Evolutionary conservation across 129 eudicot species (phyloP), one percentile per base, ranked within the genome.

Genomic region (Helichrysum umbraculigerum): DNA sequence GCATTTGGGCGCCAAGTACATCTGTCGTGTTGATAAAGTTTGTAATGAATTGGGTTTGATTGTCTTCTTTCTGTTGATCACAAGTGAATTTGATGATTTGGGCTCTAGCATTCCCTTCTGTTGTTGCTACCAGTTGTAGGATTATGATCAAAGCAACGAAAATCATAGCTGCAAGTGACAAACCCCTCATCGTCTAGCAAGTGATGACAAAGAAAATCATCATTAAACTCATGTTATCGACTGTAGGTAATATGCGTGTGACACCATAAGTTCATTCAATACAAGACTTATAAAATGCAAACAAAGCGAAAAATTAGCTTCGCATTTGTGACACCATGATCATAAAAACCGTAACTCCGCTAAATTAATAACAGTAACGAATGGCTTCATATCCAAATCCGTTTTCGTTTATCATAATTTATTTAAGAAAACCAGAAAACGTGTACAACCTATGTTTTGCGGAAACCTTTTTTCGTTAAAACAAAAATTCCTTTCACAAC

Each of bases 11-110:
- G 65, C 87, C 86, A 19, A 92, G 76, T 81, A 81, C 84, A 73
- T 83, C 88, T 91, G 83, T 89, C 2, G 88, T 70, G 7, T 58
- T 75, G 30, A 89, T 87, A 70, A 85, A 87, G 61, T 92, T 89
- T 4, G 84, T 80, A 21, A 87, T 81, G 28, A 44, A 85, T 14
- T 77, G 25, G 0, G 88, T 76, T n/a, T 85, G 58, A 65, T 91
- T 87, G 83, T 80, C 22, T 72, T 76, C 83, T 1, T 20, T 14
- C 34, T 71, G 81, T 44, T 75, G 58, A 37, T 81, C 83, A 30
- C 91, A 85, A 22, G 30, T 79, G 50, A 72, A 51, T 32, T 75
- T 64, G 57, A 88, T 79, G 34, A 79, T 62, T 75, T 83, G 88
- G 58, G 88, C 16, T 80, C 97, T 81, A 6, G 97, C 86, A 15